Percentiles rank a stretch among this genome's conserved stretches.
These are phyloP conservation scores for Rhodamnia rubescens DNA, from an alignment of 345 rosid genomes.

Conservation along the genomic window DNA sequence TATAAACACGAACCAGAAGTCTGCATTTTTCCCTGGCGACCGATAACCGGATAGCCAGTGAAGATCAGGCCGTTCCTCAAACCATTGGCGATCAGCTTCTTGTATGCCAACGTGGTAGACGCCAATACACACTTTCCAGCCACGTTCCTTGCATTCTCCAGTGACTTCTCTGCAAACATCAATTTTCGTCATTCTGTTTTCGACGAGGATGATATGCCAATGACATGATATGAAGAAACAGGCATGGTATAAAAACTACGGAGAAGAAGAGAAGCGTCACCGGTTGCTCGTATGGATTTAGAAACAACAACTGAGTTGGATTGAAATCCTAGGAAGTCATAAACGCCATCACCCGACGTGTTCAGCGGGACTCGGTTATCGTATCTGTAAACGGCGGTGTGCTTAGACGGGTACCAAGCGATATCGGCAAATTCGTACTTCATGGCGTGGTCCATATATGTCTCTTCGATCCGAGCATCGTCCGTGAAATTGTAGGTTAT, in stretches of 20 bases:
- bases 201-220: background rate
- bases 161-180: slow-evolving; percentile 38
- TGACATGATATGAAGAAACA: background rate
- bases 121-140: slow-evolving; percentile 53
- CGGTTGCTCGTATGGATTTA: slow-evolving; percentile 43
- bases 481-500: slow-evolving; percentile 54
- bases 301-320: slow-evolving; percentile 47
- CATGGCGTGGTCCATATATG: slow-evolving; percentile 47
- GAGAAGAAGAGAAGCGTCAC: slow-evolving; percentile 13
- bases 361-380: slow-evolving; percentile 47
- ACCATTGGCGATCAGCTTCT: slow-evolving; percentile 62
- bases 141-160: slow-evolving; percentile 35
- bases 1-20: slow-evolving; percentile 79
- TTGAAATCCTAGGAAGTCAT: slow-evolving; percentile 72
- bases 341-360: slow-evolving; percentile 43
- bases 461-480: slow-evolving; percentile 46
- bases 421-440: slow-evolving; percentile 69
- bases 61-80: slow-evolving; percentile 54
- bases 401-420: slow-evolving; percentile 77
- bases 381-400: slow-evolving; percentile 62
- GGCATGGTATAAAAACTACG: background rate
- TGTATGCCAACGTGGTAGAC: slow-evolving; percentile 29
- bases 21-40: slow-evolving; percentile 72
- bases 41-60: slow-evolving; percentile 75
- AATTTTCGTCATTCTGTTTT: background rate